Conservation (phyloP, 2,329 filamentous ascomycete genomes). For the Neofusicoccum ribis region DNA sequence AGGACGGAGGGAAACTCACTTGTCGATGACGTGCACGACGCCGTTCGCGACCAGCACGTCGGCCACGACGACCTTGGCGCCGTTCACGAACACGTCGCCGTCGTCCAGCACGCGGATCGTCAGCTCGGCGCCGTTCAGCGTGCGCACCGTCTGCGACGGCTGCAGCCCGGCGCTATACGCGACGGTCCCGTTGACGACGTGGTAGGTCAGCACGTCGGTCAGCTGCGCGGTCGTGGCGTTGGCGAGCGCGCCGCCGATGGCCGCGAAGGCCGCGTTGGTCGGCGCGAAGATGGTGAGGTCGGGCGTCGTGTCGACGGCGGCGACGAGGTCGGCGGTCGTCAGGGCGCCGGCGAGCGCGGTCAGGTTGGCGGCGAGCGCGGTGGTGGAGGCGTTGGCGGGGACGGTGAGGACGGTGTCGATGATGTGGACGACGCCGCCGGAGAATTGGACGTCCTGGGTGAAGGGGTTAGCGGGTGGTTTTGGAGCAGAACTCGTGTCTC, state of each 20-base stretch:
- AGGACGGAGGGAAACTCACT: slow-evolving; percentile 35
- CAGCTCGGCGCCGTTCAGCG: slow-evolving; percentile 39
- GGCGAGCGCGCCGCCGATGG: slow-evolving; percentile 54
- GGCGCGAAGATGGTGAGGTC: slow-evolving; percentile 67
- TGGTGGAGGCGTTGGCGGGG: slow-evolving; percentile 34
- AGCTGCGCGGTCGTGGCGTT: slow-evolving; percentile 52
- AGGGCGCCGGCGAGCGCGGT: slow-evolving; percentile 45
- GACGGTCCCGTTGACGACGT: slow-evolving; percentile 59
- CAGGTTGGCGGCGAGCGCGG: slow-evolving; percentile 37
- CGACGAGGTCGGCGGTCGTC: slow-evolving; percentile 39
- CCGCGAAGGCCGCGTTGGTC: slow-evolving; percentile 59
- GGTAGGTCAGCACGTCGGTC: slow-evolving; percentile 60
- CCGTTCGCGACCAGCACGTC: slow-evolving; percentile 48
- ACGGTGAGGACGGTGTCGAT: slow-evolving; percentile 47
- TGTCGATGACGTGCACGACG: slow-evolving; percentile 56
- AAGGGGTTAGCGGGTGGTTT: neutral
- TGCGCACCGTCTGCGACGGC: slow-evolving; percentile 39
- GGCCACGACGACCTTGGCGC: slow-evolving; percentile 42
- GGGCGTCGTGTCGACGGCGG: slow-evolving; percentile 41
- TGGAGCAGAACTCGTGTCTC: too few species aligned
- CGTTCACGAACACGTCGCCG: slow-evolving; percentile 43
- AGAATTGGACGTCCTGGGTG: slow-evolving; percentile 44
- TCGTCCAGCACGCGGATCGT: slow-evolving; percentile 39
- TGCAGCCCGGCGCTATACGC: slow-evolving; percentile 50
- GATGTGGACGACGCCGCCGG: slow-evolving; percentile 49